phyloP scores from a whole-genome alignment of 2,329 filamentous ascomycete genomes.

The Trichoderma sp. region DNA sequence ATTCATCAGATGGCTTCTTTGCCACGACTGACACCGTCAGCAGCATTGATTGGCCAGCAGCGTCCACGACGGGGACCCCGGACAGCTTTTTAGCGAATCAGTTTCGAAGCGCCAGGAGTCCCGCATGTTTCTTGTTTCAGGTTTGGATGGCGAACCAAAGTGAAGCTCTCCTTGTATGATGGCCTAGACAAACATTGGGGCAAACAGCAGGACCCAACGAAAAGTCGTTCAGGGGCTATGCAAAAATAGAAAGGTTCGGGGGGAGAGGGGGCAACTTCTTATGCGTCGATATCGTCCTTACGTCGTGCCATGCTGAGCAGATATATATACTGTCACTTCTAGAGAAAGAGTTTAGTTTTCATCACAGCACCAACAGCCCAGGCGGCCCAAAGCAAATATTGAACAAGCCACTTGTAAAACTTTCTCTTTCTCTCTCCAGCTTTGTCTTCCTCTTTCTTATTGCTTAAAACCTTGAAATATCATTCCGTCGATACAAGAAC shows the following conservation, averaged over 20 bases:
- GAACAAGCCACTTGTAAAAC: neutral
- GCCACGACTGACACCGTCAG: slow-evolving; percentile 8
- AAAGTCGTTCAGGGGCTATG: slow-evolving; percentile 11
- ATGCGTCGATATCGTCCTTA: slow-evolving; percentile 1
- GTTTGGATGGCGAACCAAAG: slow-evolving; percentile 21
- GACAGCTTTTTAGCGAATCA: slow-evolving; percentile 7
- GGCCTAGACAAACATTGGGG: slow-evolving; percentile 19
- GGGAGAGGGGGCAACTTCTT: neutral
- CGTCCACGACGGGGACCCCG: neutral
- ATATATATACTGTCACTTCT: neutral
- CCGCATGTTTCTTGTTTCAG: slow-evolving; percentile 27
- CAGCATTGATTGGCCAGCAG: slow-evolving; percentile 19
- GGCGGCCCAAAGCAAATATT: neutral
- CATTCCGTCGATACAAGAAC: neutral
- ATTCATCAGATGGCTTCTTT: slow-evolving; percentile 1
- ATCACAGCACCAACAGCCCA: neutral
- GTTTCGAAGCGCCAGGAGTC: slow-evolving; percentile 21
- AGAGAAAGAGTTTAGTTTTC: neutral
- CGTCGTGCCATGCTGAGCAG: neutral
- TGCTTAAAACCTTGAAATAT: neutral
- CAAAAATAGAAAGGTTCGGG: neutral
- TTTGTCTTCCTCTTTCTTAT: no score
- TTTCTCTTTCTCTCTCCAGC: neutral
- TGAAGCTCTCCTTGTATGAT: slow-evolving; percentile 25
- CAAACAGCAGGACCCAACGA: slow-evolving; percentile 10